These are phyloP conservation scores for Gnomoniopsis smithogilvyi DNA, from an alignment of 2,329 filamentous ascomycete genomes.

Conservation along the genomic window DNA sequence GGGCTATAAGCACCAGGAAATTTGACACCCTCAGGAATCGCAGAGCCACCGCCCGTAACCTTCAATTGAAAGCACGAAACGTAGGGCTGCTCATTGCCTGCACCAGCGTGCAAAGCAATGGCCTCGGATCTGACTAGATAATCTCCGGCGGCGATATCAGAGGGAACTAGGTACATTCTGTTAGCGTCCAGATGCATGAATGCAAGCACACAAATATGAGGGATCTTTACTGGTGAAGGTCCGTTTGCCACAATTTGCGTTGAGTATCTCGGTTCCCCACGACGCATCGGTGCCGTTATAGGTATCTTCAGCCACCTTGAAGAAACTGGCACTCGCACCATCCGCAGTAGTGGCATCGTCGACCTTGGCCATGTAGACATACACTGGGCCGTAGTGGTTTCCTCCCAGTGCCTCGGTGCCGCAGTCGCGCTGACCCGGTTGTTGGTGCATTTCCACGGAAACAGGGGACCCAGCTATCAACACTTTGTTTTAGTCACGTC, in stretches of 20 bases:
- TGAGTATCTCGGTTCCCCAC: conserved; percentile 34
- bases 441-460: conserved; percentile 52
- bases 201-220: background rate
- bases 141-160: conserved; percentile 37
- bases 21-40: conserved; percentile 37
- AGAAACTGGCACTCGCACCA: conserved; percentile 40
- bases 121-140: conserved; percentile 43
- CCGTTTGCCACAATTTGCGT: conserved; percentile 30
- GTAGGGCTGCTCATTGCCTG: conserved; percentile 11
- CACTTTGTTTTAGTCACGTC: conserved; percentile 21
- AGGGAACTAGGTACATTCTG: conserved; percentile 31
- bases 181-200: background rate
- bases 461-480: conserved; percentile 42
- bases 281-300: conserved; percentile 43
- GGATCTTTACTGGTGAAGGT: conserved; percentile 22
- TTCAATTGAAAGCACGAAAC: conserved; percentile 35
- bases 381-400: conserved; percentile 51
- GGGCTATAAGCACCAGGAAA: conserved; percentile 47
- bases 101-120: conserved; percentile 39
- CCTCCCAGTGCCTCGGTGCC: conserved; percentile 49
- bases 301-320: conserved; percentile 51
- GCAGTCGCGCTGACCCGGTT: conserved; percentile 38
- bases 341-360: conserved; percentile 42
- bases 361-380: conserved; percentile 50
- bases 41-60: conserved; percentile 41